Conservation (phyloP, 129 eudicot genomes). For the Artemisia annua region DNA sequence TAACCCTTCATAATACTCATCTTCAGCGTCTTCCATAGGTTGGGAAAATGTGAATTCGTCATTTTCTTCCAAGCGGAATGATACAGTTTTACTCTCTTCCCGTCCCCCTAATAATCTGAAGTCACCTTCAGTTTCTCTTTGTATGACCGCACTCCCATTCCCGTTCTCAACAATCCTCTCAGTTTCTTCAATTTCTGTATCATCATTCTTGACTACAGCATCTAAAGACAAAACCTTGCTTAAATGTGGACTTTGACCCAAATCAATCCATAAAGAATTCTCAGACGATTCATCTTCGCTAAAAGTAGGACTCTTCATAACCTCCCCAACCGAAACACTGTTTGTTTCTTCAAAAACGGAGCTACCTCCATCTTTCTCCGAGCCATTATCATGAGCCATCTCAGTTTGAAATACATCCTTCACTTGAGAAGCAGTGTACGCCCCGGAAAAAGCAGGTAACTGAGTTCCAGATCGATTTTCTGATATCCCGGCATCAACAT, state of each 20-base stretch:
- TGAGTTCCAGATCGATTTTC: conserved; percentile 34
- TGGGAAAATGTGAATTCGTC: conserved; percentile 35
- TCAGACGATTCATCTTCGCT: conserved; percentile 59
- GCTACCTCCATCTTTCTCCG: conserved; percentile 51
- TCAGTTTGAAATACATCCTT: conserved; percentile 53
- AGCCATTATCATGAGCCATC: conserved; percentile 41
- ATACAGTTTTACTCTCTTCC: conserved; percentile 38
- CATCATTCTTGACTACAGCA: conserved; percentile 22
- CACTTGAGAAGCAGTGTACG: conserved; percentile 45
- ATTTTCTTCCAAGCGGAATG: conserved; percentile 45
- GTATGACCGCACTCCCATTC: conserved; percentile 41
- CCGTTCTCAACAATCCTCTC: conserved; percentile 25
- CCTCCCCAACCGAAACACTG: conserved; percentile 47
- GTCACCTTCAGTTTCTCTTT: conserved; percentile 65
- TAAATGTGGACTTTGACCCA: conserved; percentile 48
- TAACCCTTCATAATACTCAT: conserved; percentile 37
- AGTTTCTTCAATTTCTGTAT: conserved; percentile 19
- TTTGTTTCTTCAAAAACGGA: conserved; percentile 48
- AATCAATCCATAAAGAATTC: conserved; percentile 52
- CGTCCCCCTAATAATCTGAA: conserved; percentile 50
- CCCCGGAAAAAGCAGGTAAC: conserved; percentile 59
- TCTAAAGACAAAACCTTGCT: conserved; percentile 35
- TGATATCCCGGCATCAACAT: conserved; percentile 23
- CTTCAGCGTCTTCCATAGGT: conserved; percentile 39
- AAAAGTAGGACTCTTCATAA: conserved; percentile 54